phyloP scores from a whole-genome alignment of 192 early-diverging fungal genomes.

The Bifiguratus adelaidae region DNA sequence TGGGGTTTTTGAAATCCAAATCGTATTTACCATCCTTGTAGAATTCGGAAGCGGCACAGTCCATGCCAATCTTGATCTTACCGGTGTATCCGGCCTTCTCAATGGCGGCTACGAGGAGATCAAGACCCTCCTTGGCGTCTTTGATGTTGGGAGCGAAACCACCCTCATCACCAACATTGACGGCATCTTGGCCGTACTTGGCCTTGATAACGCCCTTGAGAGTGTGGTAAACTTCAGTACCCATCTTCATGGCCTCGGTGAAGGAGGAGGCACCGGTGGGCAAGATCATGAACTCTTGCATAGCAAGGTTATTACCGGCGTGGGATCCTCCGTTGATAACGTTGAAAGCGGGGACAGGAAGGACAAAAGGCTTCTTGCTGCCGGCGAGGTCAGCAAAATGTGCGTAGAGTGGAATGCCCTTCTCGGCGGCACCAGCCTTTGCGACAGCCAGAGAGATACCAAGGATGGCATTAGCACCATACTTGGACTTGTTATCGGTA shows the following conservation, averaged over 20 bases:
- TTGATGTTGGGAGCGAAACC: conserved; percentile 99
- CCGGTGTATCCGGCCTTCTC: conserved; percentile 91
- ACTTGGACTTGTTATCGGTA: conserved; percentile 90
- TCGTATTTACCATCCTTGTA: conserved; percentile 97
- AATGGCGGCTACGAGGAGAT: conserved; percentile 84
- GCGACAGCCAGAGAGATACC: conserved; percentile 95
- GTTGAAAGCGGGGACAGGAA: conserved; percentile 96
- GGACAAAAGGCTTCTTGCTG: conserved; percentile 75
- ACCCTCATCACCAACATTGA: conserved; percentile 99
- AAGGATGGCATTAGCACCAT: conserved; percentile 97
- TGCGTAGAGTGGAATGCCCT: conserved; percentile 89
- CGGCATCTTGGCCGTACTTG: conserved; percentile 98
- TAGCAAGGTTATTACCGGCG: conserved; percentile 99
- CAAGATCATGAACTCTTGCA: conserved; percentile 99
- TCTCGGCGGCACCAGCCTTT: conserved; percentile 91
- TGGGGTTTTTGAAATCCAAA: conserved; percentile 92
- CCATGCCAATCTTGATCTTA: conserved; percentile 97
- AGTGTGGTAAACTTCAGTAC: conserved; percentile 94
- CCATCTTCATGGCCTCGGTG: conserved; percentile 95
- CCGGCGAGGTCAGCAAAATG: conserved; percentile 89
- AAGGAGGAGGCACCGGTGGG: conserved; percentile 90
- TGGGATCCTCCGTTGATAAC: conserved; percentile 99
- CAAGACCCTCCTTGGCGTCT: conserved; percentile 92
- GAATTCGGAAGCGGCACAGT: conserved; percentile 97
- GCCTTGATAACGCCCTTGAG: conserved; percentile 96